Evolutionary conservation across 2,329 filamentous ascomycete species (phyloP).

Genomic region (Cordyceps militaris): DNA sequence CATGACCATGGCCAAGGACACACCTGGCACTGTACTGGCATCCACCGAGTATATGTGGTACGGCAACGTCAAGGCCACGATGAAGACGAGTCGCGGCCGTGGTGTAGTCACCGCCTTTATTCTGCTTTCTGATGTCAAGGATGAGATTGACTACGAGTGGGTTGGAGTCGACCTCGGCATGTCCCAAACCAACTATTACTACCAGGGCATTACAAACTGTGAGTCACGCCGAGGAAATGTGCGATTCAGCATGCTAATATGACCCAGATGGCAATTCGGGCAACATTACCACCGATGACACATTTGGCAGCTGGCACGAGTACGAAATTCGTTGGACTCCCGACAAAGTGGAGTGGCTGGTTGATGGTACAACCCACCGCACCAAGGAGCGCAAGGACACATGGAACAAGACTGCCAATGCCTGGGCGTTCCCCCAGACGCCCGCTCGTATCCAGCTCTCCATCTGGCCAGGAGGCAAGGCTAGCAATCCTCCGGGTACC

Average conservation of each 20-base stretch:
- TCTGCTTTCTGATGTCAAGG: conserved; percentile 88
- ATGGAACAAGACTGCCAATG: conserved; percentile 76
- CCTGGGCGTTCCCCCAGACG: conserved; percentile 85
- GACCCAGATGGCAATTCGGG: conserved; percentile 62
- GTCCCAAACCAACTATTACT: conserved; percentile 95
- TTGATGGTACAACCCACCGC: conserved; percentile 74
- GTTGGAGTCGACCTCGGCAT: conserved; percentile 70
- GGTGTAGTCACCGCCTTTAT: conserved; percentile 99
- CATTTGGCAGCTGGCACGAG: conserved; percentile 72
- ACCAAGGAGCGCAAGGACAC: conserved; percentile 70
- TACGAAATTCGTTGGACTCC: conserved; percentile 94
- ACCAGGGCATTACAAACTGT: conserved; percentile 89
- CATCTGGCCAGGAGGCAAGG: conserved; percentile 86
- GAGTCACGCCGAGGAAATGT: conserved; percentile 30
- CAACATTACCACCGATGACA: conserved; percentile 64
- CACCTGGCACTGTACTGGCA: conserved; percentile 80
- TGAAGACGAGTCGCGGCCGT: conserved; percentile 75
- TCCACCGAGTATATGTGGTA: conserved; percentile 92
- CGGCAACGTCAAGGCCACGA: conserved; percentile 76
- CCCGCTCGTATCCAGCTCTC: conserved; percentile 87
- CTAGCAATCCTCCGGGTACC: conserved; percentile 74
- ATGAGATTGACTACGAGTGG: conserved; percentile 97
- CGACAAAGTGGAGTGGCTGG: conserved; percentile 75
- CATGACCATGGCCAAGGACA: conserved; percentile 82
- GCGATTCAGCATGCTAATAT: conserved; percentile 9